These are phyloP conservation scores for Mallotus repandus DNA, from an alignment of 441 rosid species.

Conservation along the genomic window DNA sequence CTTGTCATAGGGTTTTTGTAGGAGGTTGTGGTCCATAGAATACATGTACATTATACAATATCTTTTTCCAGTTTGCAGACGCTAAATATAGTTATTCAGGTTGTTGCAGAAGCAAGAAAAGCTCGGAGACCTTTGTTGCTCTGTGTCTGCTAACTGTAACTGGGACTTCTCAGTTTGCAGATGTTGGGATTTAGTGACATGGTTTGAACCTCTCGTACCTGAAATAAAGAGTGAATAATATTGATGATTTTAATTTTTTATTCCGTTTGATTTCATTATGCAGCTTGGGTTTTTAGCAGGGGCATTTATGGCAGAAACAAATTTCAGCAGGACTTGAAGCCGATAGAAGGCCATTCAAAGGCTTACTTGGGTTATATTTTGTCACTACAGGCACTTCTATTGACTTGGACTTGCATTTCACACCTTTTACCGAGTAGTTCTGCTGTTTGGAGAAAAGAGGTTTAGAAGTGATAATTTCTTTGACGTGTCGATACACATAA, in stretches of 20 bases:
- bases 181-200: constrained; percentile 95
- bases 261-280: constrained; percentile 23
- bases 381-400: constrained; percentile 93
- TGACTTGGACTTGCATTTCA: constrained; percentile 71
- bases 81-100: constrained; percentile 45
- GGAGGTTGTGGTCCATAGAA: neutral
- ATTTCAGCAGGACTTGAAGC: constrained; percentile 95
- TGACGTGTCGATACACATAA: neutral
- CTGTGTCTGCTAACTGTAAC: constrained; percentile 91
- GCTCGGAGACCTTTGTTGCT: constrained; percentile 96
- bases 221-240: constrained; percentile 14
- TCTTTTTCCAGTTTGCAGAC: constrained; percentile 15
- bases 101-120: constrained; percentile 92
- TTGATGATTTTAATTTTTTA: constrained; percentile 14
- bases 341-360: constrained; percentile 96
- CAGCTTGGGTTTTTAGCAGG: constrained; percentile 99
- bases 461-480: neutral
- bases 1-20: neutral
- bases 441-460: neutral
- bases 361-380: constrained; percentile 90
- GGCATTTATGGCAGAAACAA: constrained; percentile 91
- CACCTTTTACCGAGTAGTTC: neutral
- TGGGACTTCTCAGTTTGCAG: constrained; percentile 89
- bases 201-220: constrained; percentile 36
- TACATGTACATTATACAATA: constrained; percentile 16